Evolutionary conservation across 2,329 filamentous ascomycete genomes (phyloP).

Genomic region (Colletotrichum sp.): DNA sequence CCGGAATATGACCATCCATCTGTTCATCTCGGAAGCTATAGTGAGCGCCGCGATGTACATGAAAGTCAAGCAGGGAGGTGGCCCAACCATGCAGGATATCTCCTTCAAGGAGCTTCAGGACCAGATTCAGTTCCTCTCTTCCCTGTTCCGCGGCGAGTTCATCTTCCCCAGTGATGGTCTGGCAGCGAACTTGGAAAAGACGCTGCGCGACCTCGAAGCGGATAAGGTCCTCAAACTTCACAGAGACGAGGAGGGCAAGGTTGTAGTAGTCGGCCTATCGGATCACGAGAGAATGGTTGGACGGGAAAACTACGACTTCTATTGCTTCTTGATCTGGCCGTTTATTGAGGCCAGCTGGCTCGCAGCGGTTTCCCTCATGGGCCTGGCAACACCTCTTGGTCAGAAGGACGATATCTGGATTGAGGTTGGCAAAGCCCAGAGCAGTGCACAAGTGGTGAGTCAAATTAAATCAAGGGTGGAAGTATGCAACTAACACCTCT

Average conservation of each 20-base stretch:
- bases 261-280: constrained; percentile 76
- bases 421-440: constrained; percentile 77
- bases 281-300: constrained; percentile 78
- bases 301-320: constrained; percentile 96
- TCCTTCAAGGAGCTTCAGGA: constrained; percentile 73
- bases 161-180: constrained; percentile 93
- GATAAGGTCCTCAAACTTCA: constrained; percentile 79
- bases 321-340: constrained; percentile 98
- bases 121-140: constrained; percentile 89
- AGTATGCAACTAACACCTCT: constrained; percentile 18
- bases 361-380: constrained; percentile 85
- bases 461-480: neutral
- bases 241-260: constrained; percentile 57
- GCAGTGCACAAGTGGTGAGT: constrained; percentile 79
- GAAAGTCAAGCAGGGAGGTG: constrained; percentile 88
- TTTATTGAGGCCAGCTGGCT: constrained; percentile 97
- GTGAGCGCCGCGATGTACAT: constrained; percentile 92
- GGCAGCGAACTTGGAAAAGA: constrained; percentile 79
- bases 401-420: constrained; percentile 77
- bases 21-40: constrained; percentile 93
- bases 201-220: constrained; percentile 75
- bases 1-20: constrained; percentile 98
- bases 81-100: constrained; percentile 80
- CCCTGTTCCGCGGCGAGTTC: constrained; percentile 94
- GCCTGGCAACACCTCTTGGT: constrained; percentile 74